A percentile compares a stretch with the other conserved stretches of the same genome.
Conservation (phyloP, 2,329 filamentous ascomycete genomes). For the Venturia aucupariae region DNA sequence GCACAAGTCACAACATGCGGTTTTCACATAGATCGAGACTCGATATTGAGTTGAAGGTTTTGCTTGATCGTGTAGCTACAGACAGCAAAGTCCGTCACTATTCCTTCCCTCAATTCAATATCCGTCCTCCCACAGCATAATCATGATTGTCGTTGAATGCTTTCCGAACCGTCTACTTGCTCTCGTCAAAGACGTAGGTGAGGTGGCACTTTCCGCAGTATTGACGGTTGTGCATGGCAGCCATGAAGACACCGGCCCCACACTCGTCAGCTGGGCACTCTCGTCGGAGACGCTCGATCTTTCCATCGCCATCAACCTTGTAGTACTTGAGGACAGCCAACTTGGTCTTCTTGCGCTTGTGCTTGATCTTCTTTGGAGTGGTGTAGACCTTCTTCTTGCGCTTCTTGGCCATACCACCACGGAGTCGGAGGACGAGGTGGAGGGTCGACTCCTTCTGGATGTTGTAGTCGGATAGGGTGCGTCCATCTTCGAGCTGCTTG, state of each 20-base stretch:
- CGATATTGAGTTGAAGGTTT: neutral
- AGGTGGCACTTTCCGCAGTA: slow-evolving; percentile 74
- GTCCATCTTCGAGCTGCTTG: slow-evolving; percentile 88
- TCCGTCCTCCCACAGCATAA: neutral
- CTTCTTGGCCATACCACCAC: slow-evolving; percentile 79
- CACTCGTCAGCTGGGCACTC: slow-evolving; percentile 94
- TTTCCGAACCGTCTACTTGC: slow-evolving; percentile 38
- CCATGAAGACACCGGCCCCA: slow-evolving; percentile 99
- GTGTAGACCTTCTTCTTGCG: slow-evolving; percentile 99
- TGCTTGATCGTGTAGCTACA: neutral
- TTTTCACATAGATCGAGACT: neutral
- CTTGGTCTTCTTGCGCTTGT: slow-evolving; percentile 99
- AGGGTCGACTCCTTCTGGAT: slow-evolving; percentile 69
- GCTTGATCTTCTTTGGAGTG: slow-evolving; percentile 99
- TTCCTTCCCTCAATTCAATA: neutral
- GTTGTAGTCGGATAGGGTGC: slow-evolving; percentile 90
- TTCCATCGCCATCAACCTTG: slow-evolving; percentile 99
- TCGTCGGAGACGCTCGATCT: slow-evolving; percentile 97
- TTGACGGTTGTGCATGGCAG: slow-evolving; percentile 98
- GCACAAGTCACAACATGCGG: neutral
- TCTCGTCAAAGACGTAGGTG: slow-evolving; percentile 63
- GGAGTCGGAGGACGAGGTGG: slow-evolving; percentile 54
- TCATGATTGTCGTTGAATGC: neutral
- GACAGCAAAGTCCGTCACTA: neutral
- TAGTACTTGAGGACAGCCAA: slow-evolving; percentile 99